These are phyloP conservation scores for Neckera pumila DNA, from an alignment of 225 moss, liverwort and hornwort genomes.

Conservation along the genomic window DNA sequence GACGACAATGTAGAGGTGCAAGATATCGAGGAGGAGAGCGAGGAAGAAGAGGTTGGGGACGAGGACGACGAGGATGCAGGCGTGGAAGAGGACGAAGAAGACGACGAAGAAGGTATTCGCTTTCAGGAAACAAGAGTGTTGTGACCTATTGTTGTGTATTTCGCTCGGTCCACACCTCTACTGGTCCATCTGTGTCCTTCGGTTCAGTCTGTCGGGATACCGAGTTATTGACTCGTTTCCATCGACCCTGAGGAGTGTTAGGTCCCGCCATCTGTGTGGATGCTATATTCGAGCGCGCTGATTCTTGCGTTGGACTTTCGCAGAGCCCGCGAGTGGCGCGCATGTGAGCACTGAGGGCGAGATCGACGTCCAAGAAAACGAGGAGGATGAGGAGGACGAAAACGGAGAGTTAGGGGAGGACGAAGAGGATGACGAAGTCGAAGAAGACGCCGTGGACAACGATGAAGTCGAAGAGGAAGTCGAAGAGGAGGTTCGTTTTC, in stretches of 20 bases:
- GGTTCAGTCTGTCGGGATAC: neutral
- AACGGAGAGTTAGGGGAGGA: slow-evolving; percentile 66
- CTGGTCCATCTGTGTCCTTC: neutral
- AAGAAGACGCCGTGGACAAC: slow-evolving; percentile 47
- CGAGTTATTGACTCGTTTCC: neutral
- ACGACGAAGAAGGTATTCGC: slow-evolving; percentile 7
- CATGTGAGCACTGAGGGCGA: slow-evolving; percentile 65
- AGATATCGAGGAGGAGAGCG: slow-evolving; percentile 59
- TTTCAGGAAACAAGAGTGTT: neutral
- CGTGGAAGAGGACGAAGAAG: slow-evolving; percentile 55
- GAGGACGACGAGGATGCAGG: slow-evolving; percentile 59
- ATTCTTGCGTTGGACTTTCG: neutral
- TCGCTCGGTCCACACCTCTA: neutral
- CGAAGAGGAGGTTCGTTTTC: slow-evolving; percentile 20
- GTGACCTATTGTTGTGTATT: neutral
- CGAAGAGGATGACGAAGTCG: slow-evolving; percentile 48
- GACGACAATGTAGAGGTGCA: slow-evolving; percentile 74
- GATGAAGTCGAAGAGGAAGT: slow-evolving; percentile 45
- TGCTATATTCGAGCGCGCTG: neutral
- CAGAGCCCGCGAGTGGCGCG: slow-evolving; percentile 57
- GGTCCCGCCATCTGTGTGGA: neutral
- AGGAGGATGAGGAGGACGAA: slow-evolving; percentile 56
- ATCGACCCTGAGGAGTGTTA: neutral
- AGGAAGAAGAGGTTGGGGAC: slow-evolving; percentile 52
- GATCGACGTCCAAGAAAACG: slow-evolving; percentile 64